Evolutionary conservation across 306 rosid species (phyloP), one percentile per base, ranked within the genome.

Genomic region (Gastrolobium bilobum): DNA sequence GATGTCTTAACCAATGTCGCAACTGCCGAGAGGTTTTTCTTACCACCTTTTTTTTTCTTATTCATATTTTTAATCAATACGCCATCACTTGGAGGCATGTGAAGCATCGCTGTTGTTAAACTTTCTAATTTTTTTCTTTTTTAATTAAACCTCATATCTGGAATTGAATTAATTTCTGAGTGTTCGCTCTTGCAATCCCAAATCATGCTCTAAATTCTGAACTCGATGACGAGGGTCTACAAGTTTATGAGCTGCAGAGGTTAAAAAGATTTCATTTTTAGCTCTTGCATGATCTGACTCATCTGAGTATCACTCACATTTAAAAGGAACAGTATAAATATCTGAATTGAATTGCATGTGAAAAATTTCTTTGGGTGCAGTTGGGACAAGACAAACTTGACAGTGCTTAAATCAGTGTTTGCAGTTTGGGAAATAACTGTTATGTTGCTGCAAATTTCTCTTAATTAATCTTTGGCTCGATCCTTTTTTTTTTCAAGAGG

Each of bases 21-120:
- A 85, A 88, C 97, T 26, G 98, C 97, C 31, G 97, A 95, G 56
- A 91, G 95, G 98, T 95, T 3, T 47, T 56, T 50, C 53, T 67
- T 20, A 20, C 26, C 26, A 20, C 14, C 47, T 50, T 4, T 35
- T 9, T 43, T 68, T 10, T 29, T 47, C 52, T 69, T 70, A 35
- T 34, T 4, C 1, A 20, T 20, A 1, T 20, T 20, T 20, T 1
- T 20, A 20, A 20, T 20, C 26, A 20, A 20, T 20, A 20, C 26
- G 26, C 26, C 26, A 20, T 20, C 26, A 20, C 26, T 1, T 20
- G 0, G 26, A 20, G 26, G 26, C 26, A 20, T 20, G 26, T 20
- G 26, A 6, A 39, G 6, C 38, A 10, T 5, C 80, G 34, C 5
- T 63, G 15, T 10, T 63, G 4, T 40, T 20, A 0, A 57, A 44